Evolutionary conservation across 768 basidiomycete genomes (phyloP), one percentile per base, ranked within the genome.

Genomic region (Phylloporus sp.): DNA sequence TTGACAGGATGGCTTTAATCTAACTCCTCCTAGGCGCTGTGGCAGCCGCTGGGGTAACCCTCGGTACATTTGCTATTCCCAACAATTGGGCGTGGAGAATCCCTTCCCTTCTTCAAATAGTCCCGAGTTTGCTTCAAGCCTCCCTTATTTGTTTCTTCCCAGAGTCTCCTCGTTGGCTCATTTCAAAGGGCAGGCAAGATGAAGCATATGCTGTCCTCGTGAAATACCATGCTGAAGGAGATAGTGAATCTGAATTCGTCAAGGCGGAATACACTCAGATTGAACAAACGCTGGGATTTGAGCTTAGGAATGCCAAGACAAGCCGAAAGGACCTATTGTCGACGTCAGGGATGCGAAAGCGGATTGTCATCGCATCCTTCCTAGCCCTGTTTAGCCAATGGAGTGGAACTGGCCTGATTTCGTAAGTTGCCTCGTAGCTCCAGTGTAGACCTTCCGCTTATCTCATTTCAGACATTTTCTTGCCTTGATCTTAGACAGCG

Each of bases 41-140:
- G 9, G 18, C 46, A 16, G 79, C 81, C 2, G 80, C 81, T 26
- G 78, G 76, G 4, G 46, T 54, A 24, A 86, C 84, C 0, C 76
- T 85, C 26, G 81, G 82, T 5, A 86, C 85, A 0, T 87, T 85
- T 73, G 59, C 69, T 8, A 82, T 86, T 72, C 44, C 57, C 0
- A 77, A 59, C 47, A 74, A 80, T 59, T 83, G 81, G 81, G 80
- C 77, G 6, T 86, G 85, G 84, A 75, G 84, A 20, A 81, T 85
- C 22, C 84, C 82, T 0, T 53, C 53, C 1, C 80, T 82, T 16
- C 73, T 85, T 13, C 85, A 86, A 62, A 58, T 77, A 22, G 59
- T 75, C 1, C 84, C 84, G 2, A 77, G 75, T 53, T 26, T 72
- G 8, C 62, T 84, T 20, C 84, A 85, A 55, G 62, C 84, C 29